These are phyloP conservation scores for Aspergillus sparsus DNA, from an alignment of 495 filamentous ascomycete species.

Conservation along the genomic window DNA sequence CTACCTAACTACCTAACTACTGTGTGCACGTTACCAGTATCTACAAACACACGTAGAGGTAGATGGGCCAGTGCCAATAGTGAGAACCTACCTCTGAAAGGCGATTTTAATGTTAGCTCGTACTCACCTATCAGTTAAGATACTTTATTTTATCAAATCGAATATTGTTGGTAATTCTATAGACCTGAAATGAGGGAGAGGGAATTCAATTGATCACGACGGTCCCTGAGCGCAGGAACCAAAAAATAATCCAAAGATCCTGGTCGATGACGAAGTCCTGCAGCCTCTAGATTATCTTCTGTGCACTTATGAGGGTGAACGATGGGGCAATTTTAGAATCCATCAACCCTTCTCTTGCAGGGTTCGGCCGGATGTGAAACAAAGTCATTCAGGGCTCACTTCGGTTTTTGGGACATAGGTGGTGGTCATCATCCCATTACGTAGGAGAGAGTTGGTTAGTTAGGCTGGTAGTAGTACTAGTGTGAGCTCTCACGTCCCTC, in stretches of 20 bases:
- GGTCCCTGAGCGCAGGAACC: slow-evolving; percentile 4
- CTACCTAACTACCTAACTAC: neutral
- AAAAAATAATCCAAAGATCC: slow-evolving; percentile 13
- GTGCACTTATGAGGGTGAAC: slow-evolving; percentile 27
- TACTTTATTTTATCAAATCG: neutral
- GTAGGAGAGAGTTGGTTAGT: too few species aligned
- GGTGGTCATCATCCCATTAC: neutral
- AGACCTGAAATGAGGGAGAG: neutral
- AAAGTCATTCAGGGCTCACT: slow-evolving; percentile 28
- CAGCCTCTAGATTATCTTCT: slow-evolving; percentile 23
- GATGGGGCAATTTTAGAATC: slow-evolving; percentile 20
- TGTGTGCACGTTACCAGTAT: too few species aligned
- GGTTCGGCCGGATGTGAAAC: slow-evolving; percentile 1
- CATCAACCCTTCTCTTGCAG: slow-evolving; percentile 11
- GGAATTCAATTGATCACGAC: neutral
- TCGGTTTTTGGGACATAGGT: slow-evolving; percentile 26
- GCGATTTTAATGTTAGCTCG: too few species aligned
- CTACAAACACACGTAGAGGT: too few species aligned
- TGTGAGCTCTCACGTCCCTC: too few species aligned
- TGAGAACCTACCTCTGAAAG: too few species aligned
- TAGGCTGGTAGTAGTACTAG: slow-evolving; percentile 12
- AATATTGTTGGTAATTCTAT: neutral
- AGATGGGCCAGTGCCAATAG: too few species aligned
- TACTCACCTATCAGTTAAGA: too few species aligned
- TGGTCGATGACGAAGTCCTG: slow-evolving; percentile 4